Evolutionary conservation across 441 rosid genomes (phyloP).

Genomic region (Populus hybrid): DNA sequence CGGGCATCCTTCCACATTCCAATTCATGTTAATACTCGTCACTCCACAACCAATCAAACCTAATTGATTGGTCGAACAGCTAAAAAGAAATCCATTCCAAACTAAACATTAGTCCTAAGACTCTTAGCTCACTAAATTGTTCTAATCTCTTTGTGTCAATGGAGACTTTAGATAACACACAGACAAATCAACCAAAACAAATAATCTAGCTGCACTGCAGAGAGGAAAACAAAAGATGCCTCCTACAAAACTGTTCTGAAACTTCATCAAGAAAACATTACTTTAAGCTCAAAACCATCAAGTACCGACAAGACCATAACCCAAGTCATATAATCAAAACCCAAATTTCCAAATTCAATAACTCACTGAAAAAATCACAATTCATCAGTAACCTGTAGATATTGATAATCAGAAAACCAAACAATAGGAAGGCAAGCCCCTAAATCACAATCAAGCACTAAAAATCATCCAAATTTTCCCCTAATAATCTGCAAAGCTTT

Average conservation of each 20-base stretch:
- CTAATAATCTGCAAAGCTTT: slow-evolving; percentile 2
- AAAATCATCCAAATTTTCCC: neutral
- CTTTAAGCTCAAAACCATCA: neutral
- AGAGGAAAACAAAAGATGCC: neutral
- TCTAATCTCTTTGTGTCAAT: neutral
- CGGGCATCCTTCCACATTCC: neutral
- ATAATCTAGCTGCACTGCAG: neutral
- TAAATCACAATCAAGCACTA: neutral
- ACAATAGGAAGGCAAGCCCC: neutral
- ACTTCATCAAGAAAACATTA: neutral
- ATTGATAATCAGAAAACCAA: neutral
- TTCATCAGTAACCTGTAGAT: neutral
- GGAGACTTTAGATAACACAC: neutral
- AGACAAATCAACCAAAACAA: neutral
- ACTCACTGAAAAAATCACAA: neutral
- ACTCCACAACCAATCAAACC: neutral
- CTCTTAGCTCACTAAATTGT: neutral
- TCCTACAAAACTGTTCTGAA: neutral
- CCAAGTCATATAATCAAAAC: neutral
- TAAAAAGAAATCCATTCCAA: neutral
- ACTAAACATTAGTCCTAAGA: neutral
- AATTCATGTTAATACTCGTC: neutral
- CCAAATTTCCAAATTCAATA: slow-evolving; percentile 1
- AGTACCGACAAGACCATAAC: neutral
- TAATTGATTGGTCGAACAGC: neutral